Base-by-base conservation (phyloP, 768 basidiomycete species). In the Cubamyces lactineus region DNA sequence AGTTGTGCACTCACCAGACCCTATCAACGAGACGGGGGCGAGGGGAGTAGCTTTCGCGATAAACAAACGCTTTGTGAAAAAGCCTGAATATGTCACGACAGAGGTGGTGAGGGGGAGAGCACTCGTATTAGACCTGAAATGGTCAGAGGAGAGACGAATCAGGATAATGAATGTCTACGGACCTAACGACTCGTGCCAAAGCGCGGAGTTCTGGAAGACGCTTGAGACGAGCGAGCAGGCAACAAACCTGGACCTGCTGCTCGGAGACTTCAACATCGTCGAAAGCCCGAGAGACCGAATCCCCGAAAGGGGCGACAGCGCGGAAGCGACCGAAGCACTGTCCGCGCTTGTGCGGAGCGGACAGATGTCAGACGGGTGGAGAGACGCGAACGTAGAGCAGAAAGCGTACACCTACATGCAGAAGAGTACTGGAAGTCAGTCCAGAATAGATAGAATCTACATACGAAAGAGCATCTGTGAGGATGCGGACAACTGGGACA, bases 261-360 rank as follows among this genome's bases (percentile, higher is more conserved):
- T 52, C 11, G 50, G 50, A 6, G 50, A 84, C 60, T 76, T 77
- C 43, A 82, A 84, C 62, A 30, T 81, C 0, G 74, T 76, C 0
- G 78, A 82, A 19, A 19, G 41, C 5, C 2, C 15, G 1, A 2
- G 12, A 2, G 51, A 53, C 51, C 21, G 51, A 39, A 1, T 40
- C 1, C 51, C 51, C 5, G 2, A 5, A 1, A 15, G 39, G 21
- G 2, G 3, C 6, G 38, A 41, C 11, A 19, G 1, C 0, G 3
- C 9, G 2, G 34, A 11, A 39, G 38, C 34, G 7, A 13, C 15
- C 1, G 11, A 11, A 39, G 17, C 51, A 9, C 19, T 53, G n/a
- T n/a, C n/a, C n/a, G n/a, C n/a, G n/a, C n/a, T n/a, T n/a, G n/a
- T n/a, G n/a, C n/a, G n/a, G n/a, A n/a, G n/a, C n/a, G n/a, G n/a